Percentiles rank a stretch among this genome's conserved stretches.
These are phyloP conservation scores for Termitomyces sp. DNA, from an alignment of 768 basidiomycete genomes.

Conservation along the genomic window DNA sequence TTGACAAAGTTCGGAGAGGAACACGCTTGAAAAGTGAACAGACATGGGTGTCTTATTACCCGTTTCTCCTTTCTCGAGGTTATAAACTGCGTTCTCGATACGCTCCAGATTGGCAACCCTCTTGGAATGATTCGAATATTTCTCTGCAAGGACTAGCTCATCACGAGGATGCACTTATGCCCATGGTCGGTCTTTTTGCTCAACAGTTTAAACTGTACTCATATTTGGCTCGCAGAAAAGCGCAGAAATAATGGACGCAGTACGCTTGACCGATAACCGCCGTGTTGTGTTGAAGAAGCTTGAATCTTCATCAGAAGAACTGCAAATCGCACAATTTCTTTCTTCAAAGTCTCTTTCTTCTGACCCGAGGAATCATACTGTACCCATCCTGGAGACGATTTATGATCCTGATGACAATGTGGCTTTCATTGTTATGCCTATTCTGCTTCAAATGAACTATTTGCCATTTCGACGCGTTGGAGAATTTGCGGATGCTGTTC, in stretches of 20 bases:
- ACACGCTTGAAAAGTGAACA: not conserved
- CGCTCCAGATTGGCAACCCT: not conserved
- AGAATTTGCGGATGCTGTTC: conserved; percentile 3
- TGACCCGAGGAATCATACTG: conserved; percentile 7
- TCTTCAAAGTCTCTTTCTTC: not conserved
- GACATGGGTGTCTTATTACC: not conserved
- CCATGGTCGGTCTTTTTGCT: not conserved
- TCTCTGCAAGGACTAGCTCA: not conserved
- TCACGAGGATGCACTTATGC: not conserved
- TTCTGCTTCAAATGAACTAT: no score
- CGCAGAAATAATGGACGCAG: not conserved
- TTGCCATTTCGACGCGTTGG: conserved; percentile 8
- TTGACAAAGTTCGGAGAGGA: not conserved
- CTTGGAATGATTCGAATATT: not conserved
- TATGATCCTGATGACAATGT: conserved; percentile 1
- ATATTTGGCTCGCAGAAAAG: not conserved
- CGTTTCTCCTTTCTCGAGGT: not conserved
- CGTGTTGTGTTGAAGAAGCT: not conserved
- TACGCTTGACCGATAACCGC: not conserved
- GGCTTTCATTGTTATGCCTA: not conserved
- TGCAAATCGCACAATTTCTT: not conserved
- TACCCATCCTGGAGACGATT: conserved; percentile 1
- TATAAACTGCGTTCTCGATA: not conserved
- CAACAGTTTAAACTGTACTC: not conserved
- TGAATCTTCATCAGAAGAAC: not conserved